A percentile compares a stretch with the other conserved stretches of the same genome.
These are phyloP conservation scores for Paraconiothyrium sp. DNA, from an alignment of 2,329 filamentous ascomycete species.

Conservation along the genomic window DNA sequence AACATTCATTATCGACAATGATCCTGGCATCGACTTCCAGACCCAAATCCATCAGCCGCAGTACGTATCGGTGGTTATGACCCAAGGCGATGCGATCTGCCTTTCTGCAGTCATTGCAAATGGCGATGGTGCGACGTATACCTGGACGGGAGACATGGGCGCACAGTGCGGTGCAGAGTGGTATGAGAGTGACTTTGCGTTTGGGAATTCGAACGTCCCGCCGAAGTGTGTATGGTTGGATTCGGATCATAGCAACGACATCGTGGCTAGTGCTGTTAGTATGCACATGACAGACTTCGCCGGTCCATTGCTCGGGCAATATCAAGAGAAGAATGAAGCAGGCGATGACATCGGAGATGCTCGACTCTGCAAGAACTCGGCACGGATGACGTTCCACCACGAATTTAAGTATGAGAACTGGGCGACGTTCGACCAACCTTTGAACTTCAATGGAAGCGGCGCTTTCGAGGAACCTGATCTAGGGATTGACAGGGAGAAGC, in stretches of 20 bases:
- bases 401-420: not conserved
- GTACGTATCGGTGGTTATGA: constrained; percentile 15
- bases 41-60: not conserved
- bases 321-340: constrained; percentile 12
- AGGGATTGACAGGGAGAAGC: constrained; percentile 4
- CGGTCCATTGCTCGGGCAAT: constrained; percentile 7
- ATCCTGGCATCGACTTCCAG: not conserved
- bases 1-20: not conserved
- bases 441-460: constrained; percentile 1
- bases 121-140: constrained; percentile 9
- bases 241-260: constrained; percentile 15
- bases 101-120: not conserved
- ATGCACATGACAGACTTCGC: constrained; percentile 18
- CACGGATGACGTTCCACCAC: constrained; percentile 11
- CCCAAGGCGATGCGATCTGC: constrained; percentile 16
- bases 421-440: not conserved
- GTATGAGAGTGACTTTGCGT: constrained; percentile 3
- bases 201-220: constrained; percentile 13
- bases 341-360: constrained; percentile 6
- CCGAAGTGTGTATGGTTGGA: constrained; percentile 16
- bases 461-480: not conserved
- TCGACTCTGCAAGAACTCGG: constrained; percentile 14
- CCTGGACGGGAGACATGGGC: constrained; percentile 20
- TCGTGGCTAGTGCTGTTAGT: constrained; percentile 14
- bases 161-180: constrained; percentile 18